Evolutionary conservation across 208 protist species (phyloP), one percentile per base, ranked within the genome.

Genomic region (Acanthamoeba triangularis): DNA sequence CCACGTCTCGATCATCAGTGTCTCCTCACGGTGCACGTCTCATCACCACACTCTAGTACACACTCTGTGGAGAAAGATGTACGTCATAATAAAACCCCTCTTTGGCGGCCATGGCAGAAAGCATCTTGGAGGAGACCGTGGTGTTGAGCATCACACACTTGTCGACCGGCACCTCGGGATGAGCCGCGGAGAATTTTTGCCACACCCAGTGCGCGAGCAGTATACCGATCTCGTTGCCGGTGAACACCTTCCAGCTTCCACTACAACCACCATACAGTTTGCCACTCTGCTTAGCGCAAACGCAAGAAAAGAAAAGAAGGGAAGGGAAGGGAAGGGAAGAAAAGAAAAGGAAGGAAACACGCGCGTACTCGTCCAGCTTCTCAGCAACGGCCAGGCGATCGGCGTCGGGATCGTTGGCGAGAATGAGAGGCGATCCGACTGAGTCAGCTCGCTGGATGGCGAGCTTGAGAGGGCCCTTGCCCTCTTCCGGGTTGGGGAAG

Each of bases 341-440:
- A 52, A 52, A 14, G 11, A 52, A 4, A 52, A 52, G 18, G 44
- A 16, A 14, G 44, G 44, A 33, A 6, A 25, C 11, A 52, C 10
- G 23, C 47, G 20, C 14, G 2, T 88, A 90, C 82, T 96, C 76
- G 47, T 33, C 23, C 84, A 80, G 44, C 88, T 78, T 96, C 61
- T 99, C 99, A 61, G 99, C 99, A 37, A 99, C 97, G 20, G 99
- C 99, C 41, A 99, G 97, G 49, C 99, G 97, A 97, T 99, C 99
- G 3, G 99, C 99, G 95, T 99, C 99, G 25, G 99, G 99, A 96
- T 99, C 99, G 96, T 99, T 99, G 10, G 99, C 99, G 25, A 99
- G 91, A 74, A 99, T 99, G 1, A 99, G 67, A 20, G 67, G n/a
- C 37, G 98, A 87, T 30, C 96, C 96, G 61, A 91, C 59, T 2